Evolutionary conservation across 1,284 basidiomycete species (phyloP).

Genomic region (Grifola frondosa): DNA sequence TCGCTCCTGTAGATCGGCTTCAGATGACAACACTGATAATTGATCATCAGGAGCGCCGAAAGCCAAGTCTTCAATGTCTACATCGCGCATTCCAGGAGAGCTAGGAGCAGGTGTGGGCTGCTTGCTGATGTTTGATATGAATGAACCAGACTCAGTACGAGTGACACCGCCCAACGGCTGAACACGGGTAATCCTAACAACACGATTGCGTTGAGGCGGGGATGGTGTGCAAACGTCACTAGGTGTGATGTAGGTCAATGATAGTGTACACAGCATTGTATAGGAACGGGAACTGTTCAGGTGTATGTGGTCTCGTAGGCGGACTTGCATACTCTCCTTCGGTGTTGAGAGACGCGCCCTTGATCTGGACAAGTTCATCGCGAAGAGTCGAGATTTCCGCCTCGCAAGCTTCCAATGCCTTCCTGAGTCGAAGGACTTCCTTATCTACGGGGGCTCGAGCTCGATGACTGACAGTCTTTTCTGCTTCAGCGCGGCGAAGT

Average conservation of each 20-base stretch:
- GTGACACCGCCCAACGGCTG: slow-evolving; percentile 23
- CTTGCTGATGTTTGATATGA: slow-evolving; percentile 46
- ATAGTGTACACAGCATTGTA: too few species aligned
- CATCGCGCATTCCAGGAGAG: slow-evolving; percentile 26
- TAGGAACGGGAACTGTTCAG: too few species aligned
- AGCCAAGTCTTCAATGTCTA: slow-evolving; percentile 10
- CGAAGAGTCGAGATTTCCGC: slow-evolving; percentile 31
- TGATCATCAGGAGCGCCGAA: too few species aligned
- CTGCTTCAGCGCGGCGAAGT: slow-evolving; percentile 21
- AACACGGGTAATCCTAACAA: slow-evolving; percentile 1
- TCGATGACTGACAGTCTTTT: slow-evolving; percentile 15
- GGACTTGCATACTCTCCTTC: neutral
- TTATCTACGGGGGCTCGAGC: slow-evolving; percentile 16
- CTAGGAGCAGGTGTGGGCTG: slow-evolving; percentile 51
- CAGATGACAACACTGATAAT: too few species aligned
- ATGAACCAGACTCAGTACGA: slow-evolving; percentile 48
- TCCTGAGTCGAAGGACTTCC: slow-evolving; percentile 30
- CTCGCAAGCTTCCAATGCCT: slow-evolving; percentile 29
- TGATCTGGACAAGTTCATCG: slow-evolving; percentile 23
- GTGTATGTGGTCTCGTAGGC: slow-evolving; percentile 6
- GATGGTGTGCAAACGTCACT: too few species aligned
- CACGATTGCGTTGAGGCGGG: slow-evolving; percentile 3
- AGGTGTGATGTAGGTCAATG: too few species aligned
- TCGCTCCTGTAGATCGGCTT: slow-evolving; percentile 4
- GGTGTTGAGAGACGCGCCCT: neutral